Conservation (phyloP, 805 yeast species). For the Pichia exigua region DNA sequence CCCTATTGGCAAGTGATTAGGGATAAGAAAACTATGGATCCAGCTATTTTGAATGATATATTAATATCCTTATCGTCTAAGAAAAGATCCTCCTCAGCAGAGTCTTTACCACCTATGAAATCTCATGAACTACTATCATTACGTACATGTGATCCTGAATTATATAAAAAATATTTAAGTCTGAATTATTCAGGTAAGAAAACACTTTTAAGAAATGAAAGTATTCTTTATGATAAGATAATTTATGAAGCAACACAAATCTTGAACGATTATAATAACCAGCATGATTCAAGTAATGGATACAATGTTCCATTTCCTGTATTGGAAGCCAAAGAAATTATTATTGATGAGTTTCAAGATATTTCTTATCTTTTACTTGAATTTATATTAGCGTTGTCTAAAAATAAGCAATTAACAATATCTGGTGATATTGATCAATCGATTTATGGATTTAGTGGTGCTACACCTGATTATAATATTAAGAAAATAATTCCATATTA, state of each 20-base stretch:
- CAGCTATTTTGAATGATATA: conserved; percentile 4
- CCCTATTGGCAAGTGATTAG: conserved; percentile 38
- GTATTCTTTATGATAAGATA: conserved; percentile 9
- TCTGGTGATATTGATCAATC: conserved; percentile 72
- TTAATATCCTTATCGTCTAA: not conserved
- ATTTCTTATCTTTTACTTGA: conserved; percentile 44
- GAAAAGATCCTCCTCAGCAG: not conserved
- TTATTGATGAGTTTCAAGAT: conserved; percentile 75
- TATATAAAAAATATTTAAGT: conserved; percentile 1
- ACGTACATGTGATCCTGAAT: not conserved
- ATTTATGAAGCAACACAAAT: conserved; percentile 10
- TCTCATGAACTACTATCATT: not conserved
- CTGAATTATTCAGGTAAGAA: not conserved
- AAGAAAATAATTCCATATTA: conserved; percentile 14
- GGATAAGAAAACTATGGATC: conserved; percentile 26
- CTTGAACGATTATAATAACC: not conserved
- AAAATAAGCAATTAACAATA: conserved; percentile 45
- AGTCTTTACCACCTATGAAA: not conserved
- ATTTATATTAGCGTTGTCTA: conserved; percentile 33
- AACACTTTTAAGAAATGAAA: not conserved
- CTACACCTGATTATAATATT: conserved; percentile 26
- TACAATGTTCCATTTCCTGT: not conserved
- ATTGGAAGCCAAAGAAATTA: conserved; percentile 8
- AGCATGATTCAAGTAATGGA: not conserved
- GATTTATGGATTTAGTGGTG: conserved; percentile 60